Evolutionary conservation across 2,329 filamentous ascomycete species (phyloP).

Genomic region (Verticillium klebahnii): DNA sequence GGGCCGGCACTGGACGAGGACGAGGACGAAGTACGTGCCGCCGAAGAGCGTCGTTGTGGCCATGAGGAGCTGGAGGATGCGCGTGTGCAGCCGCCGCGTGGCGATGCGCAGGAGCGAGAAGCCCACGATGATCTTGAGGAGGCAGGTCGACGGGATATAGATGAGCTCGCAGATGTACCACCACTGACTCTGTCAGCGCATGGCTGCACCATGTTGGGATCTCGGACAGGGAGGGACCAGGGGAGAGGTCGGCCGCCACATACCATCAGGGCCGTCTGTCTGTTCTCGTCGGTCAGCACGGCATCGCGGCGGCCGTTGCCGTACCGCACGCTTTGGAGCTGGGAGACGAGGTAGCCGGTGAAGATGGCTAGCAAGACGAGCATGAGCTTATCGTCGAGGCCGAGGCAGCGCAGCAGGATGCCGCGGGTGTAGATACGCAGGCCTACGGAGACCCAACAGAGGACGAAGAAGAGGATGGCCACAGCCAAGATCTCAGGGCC

Average conservation of each 20-base stretch:
- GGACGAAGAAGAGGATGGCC: conserved; percentile 24
- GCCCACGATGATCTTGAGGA: conserved; percentile 35
- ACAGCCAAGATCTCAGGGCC: conserved; percentile 20
- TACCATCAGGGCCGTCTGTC: conserved; percentile 25
- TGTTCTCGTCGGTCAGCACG: conserved; percentile 13
- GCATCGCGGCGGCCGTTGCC: conserved; percentile 20
- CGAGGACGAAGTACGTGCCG: conserved; percentile 35
- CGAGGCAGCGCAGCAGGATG: conserved; percentile 25
- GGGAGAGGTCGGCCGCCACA: not conserved
- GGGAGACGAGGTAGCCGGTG: conserved; percentile 15
- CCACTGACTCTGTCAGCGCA: conserved; percentile 17
- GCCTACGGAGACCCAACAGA: conserved; percentile 24
- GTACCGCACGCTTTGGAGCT: conserved; percentile 20
- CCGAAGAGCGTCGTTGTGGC: conserved; percentile 29
- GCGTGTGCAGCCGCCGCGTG: conserved; percentile 23
- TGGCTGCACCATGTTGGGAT: too few relatives aligned
- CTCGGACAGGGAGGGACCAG: too few relatives aligned
- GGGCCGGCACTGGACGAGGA: conserved; percentile 34
- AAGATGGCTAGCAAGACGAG: conserved; percentile 23
- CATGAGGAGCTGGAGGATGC: conserved; percentile 30
- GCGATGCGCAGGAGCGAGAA: conserved; percentile 37
- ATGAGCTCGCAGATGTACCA: conserved; percentile 37
- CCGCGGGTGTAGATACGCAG: conserved; percentile 26
- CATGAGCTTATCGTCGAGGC: conserved; percentile 27
- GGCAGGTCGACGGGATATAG: conserved; percentile 29